phyloP scores from a whole-genome alignment of 164 flowering plant species.

The Cinnamomum micranthum region DNA sequence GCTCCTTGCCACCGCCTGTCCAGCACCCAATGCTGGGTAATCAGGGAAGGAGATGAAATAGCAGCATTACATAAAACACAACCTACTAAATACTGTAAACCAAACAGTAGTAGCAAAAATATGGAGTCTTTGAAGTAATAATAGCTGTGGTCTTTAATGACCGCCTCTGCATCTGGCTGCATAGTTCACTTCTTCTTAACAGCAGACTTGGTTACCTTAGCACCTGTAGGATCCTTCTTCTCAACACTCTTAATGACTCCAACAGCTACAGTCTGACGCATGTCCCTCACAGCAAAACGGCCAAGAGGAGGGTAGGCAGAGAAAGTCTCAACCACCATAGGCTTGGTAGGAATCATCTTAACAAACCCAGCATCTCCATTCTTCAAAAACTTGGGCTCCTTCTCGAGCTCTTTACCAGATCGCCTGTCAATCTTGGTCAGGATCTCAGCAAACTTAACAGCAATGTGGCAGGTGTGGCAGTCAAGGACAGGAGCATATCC shows the following conservation, averaged over 20 bases:
- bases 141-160: not conserved
- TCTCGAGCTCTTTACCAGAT: constrained; percentile 55
- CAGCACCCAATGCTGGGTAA: constrained; percentile 12
- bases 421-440: constrained; percentile 54
- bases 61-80: not conserved
- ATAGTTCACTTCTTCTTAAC: constrained; percentile 44
- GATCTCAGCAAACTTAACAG: constrained; percentile 57
- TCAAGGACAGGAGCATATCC: constrained; percentile 69
- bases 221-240: constrained; percentile 63
- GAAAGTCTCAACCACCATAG: not conserved
- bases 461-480: constrained; percentile 74
- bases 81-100: not conserved
- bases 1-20: constrained; percentile 16
- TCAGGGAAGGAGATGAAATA: not conserved
- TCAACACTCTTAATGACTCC: constrained; percentile 73
- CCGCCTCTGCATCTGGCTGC: not conserved
- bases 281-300: constrained; percentile 81
- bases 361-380: constrained; percentile 60
- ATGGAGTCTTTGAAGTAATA: not conserved
- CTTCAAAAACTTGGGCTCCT: constrained; percentile 60
- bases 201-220: constrained; percentile 73
- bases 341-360: constrained; percentile 70
- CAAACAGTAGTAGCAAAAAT: not conserved
- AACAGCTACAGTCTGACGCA: constrained; percentile 67
- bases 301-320: constrained; percentile 50